Percentiles rank a stretch among this genome's conserved stretches.
Conservation (phyloP, 345 rosid species). For the Camelina neglecta region DNA sequence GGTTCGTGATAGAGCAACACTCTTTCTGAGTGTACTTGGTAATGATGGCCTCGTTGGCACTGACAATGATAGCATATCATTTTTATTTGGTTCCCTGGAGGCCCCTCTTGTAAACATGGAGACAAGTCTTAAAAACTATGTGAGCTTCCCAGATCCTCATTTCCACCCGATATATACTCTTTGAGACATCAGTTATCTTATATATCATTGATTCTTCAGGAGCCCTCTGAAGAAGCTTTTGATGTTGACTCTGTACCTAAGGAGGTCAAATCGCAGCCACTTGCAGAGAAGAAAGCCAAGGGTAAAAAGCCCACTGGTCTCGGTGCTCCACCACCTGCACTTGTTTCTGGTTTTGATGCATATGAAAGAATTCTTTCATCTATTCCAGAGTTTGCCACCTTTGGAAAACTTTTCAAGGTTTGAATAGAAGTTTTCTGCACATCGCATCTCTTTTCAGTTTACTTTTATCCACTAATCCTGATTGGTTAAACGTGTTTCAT, state of each 20-base stretch:
- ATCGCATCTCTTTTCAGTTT: background rate
- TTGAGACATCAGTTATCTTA: constrained; percentile 34
- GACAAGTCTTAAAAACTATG: constrained; percentile 87
- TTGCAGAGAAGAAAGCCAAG: constrained; percentile 88
- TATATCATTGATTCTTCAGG: constrained; percentile 55
- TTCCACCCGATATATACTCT: constrained; percentile 13
- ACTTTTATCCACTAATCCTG: constrained; percentile 4
- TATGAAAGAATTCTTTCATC: constrained; percentile 83
- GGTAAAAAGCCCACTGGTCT: constrained; percentile 91
- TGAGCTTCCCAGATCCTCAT: constrained; percentile 48
- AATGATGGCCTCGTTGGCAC: constrained; percentile 68
- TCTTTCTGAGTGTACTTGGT: constrained; percentile 79
- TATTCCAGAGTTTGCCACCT: constrained; percentile 75
- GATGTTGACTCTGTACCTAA: constrained; percentile 82
- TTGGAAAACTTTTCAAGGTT: constrained; percentile 84
- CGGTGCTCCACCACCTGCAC: constrained; percentile 67
- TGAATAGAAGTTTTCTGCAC: constrained; percentile 15
- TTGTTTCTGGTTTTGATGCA: constrained; percentile 72
- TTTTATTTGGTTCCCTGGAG: constrained; percentile 84
- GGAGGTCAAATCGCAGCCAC: constrained; percentile 87
- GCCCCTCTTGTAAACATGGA: constrained; percentile 85
- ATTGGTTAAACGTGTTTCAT: constrained; percentile 10
- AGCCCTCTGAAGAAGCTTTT: constrained; percentile 80
- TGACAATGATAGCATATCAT: constrained; percentile 58
- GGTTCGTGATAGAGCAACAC: constrained; percentile 98